Conservation (phyloP, 768 basidiomycete genomes). For the Artomyces pyxidatus region DNA sequence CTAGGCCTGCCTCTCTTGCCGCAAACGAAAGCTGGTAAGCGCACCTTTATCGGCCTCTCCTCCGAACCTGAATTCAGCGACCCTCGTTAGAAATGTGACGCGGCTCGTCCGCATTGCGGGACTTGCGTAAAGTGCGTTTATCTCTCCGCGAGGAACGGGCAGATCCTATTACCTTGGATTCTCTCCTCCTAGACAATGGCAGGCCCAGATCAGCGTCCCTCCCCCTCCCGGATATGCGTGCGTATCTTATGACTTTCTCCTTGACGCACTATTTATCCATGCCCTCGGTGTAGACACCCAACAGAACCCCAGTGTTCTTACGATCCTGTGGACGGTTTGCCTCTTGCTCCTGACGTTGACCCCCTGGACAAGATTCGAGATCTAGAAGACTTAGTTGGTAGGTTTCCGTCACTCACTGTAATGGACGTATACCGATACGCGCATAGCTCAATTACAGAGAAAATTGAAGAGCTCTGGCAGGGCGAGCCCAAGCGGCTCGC, state of each 20-base stretch:
- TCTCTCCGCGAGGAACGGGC: neutral
- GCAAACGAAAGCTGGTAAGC: constrained; percentile 76
- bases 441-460: constrained; percentile 52
- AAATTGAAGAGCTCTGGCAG: constrained; percentile 48
- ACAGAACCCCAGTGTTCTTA: constrained; percentile 78
- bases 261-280: constrained; percentile 11
- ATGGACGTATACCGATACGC: neutral
- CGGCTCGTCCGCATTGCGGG: constrained; percentile 75
- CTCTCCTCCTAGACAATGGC: constrained; percentile 56
- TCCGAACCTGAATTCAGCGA: neutral
- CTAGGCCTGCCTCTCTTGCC: constrained; percentile 75
- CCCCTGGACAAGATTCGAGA: constrained; percentile 72
- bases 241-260: constrained; percentile 21
- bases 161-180: constrained; percentile 3
- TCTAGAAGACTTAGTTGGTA: constrained; percentile 73
- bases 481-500: constrained; percentile 28
- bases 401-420: constrained; percentile 18
- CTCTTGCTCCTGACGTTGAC: constrained; percentile 69
- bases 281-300: constrained; percentile 53
- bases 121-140: constrained; percentile 71
- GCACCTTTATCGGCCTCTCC: neutral
- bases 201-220: constrained; percentile 73
- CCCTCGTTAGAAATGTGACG: constrained; percentile 74
- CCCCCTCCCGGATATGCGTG: constrained; percentile 82
- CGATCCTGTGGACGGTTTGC: constrained; percentile 78